These are phyloP conservation scores for Hyphodiscus sp. DNA, from an alignment of 2,329 filamentous ascomycete genomes.

Conservation along the genomic window DNA sequence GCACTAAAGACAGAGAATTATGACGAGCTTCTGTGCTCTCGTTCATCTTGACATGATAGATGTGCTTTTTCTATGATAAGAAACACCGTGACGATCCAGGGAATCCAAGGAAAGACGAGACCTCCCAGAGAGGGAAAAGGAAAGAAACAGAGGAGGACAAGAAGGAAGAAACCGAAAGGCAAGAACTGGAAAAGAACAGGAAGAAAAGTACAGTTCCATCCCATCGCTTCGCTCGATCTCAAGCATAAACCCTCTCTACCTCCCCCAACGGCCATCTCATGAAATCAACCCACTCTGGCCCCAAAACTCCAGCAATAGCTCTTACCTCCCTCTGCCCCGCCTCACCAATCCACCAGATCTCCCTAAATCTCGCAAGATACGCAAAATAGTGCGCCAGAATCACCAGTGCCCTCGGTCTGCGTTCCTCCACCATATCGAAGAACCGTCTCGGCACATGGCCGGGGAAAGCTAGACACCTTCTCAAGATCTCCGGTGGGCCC, in stretches of 20 bases:
- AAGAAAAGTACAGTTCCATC: too few species aligned
- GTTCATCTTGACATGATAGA: too few species aligned
- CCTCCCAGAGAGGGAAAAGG: too few species aligned
- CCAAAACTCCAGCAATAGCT: constrained; percentile 3
- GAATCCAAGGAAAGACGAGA: too few species aligned
- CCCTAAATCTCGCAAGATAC: constrained; percentile 25
- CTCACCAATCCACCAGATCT: constrained; percentile 29
- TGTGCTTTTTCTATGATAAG: too few species aligned
- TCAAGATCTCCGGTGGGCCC: neutral
- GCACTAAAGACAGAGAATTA: too few species aligned
- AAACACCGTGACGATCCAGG: too few species aligned
- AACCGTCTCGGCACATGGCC: constrained; percentile 4
- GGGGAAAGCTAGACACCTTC: constrained; percentile 7
- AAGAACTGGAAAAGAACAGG: too few species aligned
- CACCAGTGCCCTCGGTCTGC: constrained; percentile 9
- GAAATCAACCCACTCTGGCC: neutral
- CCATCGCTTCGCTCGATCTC: neutral
- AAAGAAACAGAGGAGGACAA: too few species aligned
- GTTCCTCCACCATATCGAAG: constrained; percentile 9
- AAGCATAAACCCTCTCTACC: neutral
- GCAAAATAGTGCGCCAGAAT: constrained; percentile 28
- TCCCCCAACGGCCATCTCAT: neutral
- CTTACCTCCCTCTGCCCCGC: constrained; percentile 2
- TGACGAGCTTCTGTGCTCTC: too few species aligned
- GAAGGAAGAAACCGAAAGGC: too few species aligned